Conservation (phyloP, 495 filamentous ascomycete species). For the Hypoxylon perforatum region DNA sequence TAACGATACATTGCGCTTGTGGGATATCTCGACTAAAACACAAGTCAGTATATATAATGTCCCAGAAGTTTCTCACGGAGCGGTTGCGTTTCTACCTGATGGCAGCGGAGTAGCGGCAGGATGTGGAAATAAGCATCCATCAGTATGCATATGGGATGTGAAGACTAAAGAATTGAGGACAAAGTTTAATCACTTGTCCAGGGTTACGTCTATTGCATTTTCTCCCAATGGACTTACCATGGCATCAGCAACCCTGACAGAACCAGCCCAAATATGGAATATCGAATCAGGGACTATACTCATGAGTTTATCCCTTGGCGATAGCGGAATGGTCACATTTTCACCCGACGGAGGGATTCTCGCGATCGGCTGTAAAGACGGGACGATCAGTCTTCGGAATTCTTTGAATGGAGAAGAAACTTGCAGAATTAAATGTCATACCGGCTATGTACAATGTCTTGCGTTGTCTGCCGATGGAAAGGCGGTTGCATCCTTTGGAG, state of each 20-base stretch:
- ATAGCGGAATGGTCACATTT: background rate
- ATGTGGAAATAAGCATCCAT: background rate
- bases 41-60: background rate
- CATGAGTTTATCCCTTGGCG: background rate
- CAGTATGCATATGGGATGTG: constrained; percentile 14
- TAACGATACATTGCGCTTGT: background rate
- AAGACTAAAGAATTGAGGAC: background rate
- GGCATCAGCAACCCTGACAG: background rate
- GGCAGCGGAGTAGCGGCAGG: background rate
- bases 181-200: background rate
- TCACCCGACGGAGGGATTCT: constrained; percentile 9
- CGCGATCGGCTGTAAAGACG: background rate
- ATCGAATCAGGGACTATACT: background rate
- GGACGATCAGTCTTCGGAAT: background rate
- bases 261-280: background rate
- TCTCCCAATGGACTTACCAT: background rate
- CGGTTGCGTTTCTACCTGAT: constrained; percentile 5
- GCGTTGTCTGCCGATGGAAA: constrained; percentile 19
- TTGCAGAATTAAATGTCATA: background rate
- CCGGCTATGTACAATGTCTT: background rate
- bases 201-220: constrained; percentile 4
- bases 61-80: background rate
- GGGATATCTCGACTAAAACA: constrained; percentile 9
- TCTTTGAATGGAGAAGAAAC: background rate
- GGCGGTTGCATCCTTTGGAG: constrained; percentile 19